These are phyloP conservation scores for Pyrenophora tritici-repentis DNA, from an alignment of 2,329 filamentous ascomycete species.

Conservation along the genomic window DNA sequence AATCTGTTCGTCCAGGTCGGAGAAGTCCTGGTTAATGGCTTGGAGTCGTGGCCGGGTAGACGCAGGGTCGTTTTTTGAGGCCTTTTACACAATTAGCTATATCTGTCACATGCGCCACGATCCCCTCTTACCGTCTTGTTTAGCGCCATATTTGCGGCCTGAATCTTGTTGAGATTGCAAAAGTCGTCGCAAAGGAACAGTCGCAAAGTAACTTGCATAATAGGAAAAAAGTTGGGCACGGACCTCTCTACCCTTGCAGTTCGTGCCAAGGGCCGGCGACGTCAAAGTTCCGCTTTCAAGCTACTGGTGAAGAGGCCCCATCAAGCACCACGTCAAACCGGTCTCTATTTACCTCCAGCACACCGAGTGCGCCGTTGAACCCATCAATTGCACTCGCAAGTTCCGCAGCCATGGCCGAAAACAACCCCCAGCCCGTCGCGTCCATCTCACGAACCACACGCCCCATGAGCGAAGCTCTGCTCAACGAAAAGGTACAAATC, in stretches of 20 bases:
- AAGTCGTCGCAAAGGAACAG: constrained; percentile 1
- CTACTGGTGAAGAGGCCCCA: constrained; percentile 22
- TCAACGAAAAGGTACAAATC: constrained; percentile 91
- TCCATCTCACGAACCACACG: constrained; percentile 71
- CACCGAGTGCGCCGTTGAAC: constrained; percentile 25
- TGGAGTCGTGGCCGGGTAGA: constrained; percentile 47
- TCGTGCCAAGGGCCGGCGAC: constrained; percentile 30
- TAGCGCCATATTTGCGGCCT: constrained; percentile 31
- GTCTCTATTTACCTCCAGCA: constrained; percentile 11
- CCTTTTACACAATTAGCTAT: constrained; percentile 13
- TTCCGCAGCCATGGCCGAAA: constrained; percentile 60
- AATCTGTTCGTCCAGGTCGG: constrained; percentile 47
- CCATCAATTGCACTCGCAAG: constrained; percentile 36
- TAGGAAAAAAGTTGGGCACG: constrained; percentile 30
- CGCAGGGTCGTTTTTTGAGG: constrained; percentile 18
- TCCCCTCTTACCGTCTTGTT: constrained; percentile 18
- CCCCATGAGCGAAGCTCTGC: constrained; percentile 94
- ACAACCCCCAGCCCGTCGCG: constrained; percentile 59
- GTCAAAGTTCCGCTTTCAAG: constrained; percentile 34
- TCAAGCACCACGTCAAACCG: constrained; percentile 32
- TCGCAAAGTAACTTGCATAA: constrained; percentile 2
- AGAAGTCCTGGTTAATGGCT: constrained; percentile 47
- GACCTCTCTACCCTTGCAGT: constrained; percentile 13
- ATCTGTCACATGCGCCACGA: fast-evolving
- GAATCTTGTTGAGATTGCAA: constrained; percentile 7